These are phyloP conservation scores for Arachis stenosperma DNA, from an alignment of 306 rosid genomes.

Conservation along the genomic window DNA sequence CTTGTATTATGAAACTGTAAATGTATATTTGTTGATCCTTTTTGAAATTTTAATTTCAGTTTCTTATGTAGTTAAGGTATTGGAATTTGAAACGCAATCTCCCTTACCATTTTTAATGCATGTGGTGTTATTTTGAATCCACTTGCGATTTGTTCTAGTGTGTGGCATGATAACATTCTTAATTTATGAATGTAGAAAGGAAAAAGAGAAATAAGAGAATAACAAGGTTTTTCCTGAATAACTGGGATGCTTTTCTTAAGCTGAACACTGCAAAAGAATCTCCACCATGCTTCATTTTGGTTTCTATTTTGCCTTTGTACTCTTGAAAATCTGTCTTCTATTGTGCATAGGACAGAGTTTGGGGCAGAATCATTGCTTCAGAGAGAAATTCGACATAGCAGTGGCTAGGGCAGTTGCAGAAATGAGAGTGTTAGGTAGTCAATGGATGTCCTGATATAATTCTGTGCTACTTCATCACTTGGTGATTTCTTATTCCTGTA, in stretches of 20 bases:
- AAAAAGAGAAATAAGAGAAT: neutral
- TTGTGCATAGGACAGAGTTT: constrained; percentile 72
- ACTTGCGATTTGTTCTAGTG: neutral
- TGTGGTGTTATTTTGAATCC: constrained; percentile 5
- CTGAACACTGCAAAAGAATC: neutral
- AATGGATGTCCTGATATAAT: constrained; percentile 12
- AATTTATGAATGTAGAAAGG: neutral
- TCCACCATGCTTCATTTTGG: constrained; percentile 14
- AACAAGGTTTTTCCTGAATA: neutral
- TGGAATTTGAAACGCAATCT: constrained; percentile 13
- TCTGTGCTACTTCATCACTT: constrained; percentile 20
- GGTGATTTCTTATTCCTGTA: constrained; percentile 23
- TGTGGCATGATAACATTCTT: constrained; percentile 10
- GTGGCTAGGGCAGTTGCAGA: constrained; percentile 97
- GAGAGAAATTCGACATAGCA: constrained; percentile 86
- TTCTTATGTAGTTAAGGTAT: neutral
- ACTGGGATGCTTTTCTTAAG: neutral
- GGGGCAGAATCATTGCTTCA: constrained; percentile 67
- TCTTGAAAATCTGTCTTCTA: constrained; percentile 33
- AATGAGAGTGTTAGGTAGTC: constrained; percentile 79
- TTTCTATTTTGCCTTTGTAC: constrained; percentile 1
- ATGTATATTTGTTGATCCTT: neutral
- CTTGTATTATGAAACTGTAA: neutral
- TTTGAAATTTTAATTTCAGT: constrained; percentile 6
- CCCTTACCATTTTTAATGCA: neutral